phyloP scores from a whole-genome alignment of 129 eudicot species.

The Heracleum sosnowskyi region DNA sequence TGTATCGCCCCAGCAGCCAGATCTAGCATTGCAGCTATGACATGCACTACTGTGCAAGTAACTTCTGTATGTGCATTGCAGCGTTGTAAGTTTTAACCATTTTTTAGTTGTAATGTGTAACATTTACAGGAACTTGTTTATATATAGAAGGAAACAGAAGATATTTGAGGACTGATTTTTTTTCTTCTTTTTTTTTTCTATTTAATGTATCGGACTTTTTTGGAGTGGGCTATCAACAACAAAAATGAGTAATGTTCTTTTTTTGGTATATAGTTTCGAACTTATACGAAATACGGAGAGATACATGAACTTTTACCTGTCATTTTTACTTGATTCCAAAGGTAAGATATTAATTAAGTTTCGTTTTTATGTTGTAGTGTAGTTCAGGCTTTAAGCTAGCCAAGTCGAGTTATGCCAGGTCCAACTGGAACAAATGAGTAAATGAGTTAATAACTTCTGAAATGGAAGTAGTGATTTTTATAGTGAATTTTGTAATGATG shows the following conservation, averaged over 20 bases:
- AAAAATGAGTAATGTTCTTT: not conserved
- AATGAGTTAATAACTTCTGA: no score
- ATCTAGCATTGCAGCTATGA: constrained; percentile 67
- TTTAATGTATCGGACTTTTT: not conserved
- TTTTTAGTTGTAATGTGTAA: not conserved
- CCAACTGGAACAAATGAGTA: no score
- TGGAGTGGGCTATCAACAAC: not conserved
- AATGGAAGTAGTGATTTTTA: no score
- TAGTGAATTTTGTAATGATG: no score
- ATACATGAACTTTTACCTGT: not conserved
- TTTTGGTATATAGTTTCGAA: not conserved
- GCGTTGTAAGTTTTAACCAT: not conserved
- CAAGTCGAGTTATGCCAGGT: no score
- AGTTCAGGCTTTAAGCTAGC: no score
- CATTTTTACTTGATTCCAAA: not conserved
- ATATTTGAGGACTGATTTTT: not conserved
- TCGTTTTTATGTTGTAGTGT: no score
- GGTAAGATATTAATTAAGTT: no score
- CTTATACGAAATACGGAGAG: not conserved
- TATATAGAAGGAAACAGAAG: not conserved
- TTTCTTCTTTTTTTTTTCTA: not conserved
- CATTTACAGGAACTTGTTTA: not conserved
- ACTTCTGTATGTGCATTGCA: not conserved
- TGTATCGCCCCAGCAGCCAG: constrained; percentile 75
- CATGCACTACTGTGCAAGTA: not conserved